Base-by-base conservation (phyloP, 1,284 basidiomycete genomes). In the Cutaneotrichosporon sp. region DNA sequence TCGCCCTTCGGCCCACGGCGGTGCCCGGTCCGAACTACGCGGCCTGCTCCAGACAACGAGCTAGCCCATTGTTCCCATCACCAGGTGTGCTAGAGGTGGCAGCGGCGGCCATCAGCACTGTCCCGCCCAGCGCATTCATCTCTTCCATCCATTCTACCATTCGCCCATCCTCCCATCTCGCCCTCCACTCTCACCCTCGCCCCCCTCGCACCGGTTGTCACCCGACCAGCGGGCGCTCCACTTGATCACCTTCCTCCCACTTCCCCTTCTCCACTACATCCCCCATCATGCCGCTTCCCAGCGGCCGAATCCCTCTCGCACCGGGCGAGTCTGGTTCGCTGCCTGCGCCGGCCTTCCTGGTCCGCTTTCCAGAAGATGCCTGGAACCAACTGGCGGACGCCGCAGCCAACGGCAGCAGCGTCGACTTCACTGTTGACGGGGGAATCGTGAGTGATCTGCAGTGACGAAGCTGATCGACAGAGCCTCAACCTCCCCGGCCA, bases 291-390 rank as follows among this genome's bases (percentile, higher is more conserved):
- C 65, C 67, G 22, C 62, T 73, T 8, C 68, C 69, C 9, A 51
- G 56, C 50, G 69, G 67, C 29, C 56, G 56, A 8, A 60, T 69
- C 24, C 66, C 70, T 14, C 59, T 68, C 29, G 63, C 58, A 45
- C 59, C 50, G 11, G 53, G 58, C 43, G 56, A 31, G 38, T 49
- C 34, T 38, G 58, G 50, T 10, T 33, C 51, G 4, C 9, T 54
- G 22, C 63, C 60, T 10, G 13, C 47, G 13, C 68, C 67, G 3
- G 73, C 74, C 1, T 75, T 63, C 58, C 67, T 75, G 34, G 65
- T 77, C 57, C 68, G 69, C 25, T 72, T 76, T 27, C 72, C 75
- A 22, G 69, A 75, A 56, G 72, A 76, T 46, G 64, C 69, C 34
- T 76, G 72, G 73, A 36, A 43, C 1, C 54, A 64, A 29, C 64